Base-by-base conservation (phyloP, 176 grass and related monocot genomes). In the Bolboschoenus planiculmis region DNA sequence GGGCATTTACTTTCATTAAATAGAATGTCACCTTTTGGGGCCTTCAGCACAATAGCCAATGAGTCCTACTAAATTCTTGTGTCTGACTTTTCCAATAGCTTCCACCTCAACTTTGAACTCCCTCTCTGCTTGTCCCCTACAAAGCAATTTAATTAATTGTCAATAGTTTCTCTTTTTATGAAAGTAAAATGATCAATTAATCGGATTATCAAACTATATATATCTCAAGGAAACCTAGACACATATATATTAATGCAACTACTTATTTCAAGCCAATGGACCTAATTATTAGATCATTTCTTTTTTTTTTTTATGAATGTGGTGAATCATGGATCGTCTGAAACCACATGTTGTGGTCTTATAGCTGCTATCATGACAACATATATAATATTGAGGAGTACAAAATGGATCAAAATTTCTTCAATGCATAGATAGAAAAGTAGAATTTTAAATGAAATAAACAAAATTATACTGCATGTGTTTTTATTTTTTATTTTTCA, bases 41-140 rank as follows among this genome's bases (percentile, higher is more conserved):
- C 91, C 97, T 86, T 99, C 86, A 1, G 97, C 97, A 76, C 97
- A 93, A 47, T 93, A 99, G 1, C 97, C 93, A 56, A 99, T 73
- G n/a, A 99, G 89, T 8, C 93, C 93, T 13, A 90, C 93, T 26
- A 99, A 93, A 74, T 96, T 89, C 79, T 96, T 99, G 73, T 99
- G 97, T 84, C 97, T 88, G 62, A 99, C 97, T 86, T 89, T 96
- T 66, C 97, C 97, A 6, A 99, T 99, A 23, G 87, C 91, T 82
- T 99, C 97, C 10, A 99, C 93, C 85, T 99, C 97, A 84, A 99
- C 97, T 80, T 96, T 93, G 88, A 99, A 99, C 46, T 99, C 97
- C 86, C 91, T 95, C 86, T 99, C 97, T 1, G 97, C 97, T 84
- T 96, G 97, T 11, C 97, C 97, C 88, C 97, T 99, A 51, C 77